phyloP scores from a whole-genome alignment of 1,284 basidiomycete species.

The Pseudozyma tsukubaensis region DNA sequence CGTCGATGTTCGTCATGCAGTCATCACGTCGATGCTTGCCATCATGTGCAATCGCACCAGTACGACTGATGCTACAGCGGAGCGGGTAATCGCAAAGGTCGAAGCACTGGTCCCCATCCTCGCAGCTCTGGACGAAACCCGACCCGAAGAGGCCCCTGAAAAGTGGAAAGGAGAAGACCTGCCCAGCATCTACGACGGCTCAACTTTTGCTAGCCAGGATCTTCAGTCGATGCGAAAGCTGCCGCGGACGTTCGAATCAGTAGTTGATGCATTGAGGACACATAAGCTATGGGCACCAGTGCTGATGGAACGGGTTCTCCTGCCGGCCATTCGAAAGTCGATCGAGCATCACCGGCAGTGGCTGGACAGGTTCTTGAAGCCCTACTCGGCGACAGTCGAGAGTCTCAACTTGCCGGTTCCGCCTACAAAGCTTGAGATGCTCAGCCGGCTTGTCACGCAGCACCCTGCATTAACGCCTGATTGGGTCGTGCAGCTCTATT shows the following conservation, averaged over 20 bases:
- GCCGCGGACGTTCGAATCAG: not conserved
- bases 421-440: constrained; percentile 2
- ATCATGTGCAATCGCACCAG: not conserved
- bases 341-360: constrained; percentile 6
- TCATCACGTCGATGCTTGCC: not conserved
- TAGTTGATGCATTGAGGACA: not conserved
- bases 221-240: not conserved
- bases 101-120: not conserved
- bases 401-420: constrained; percentile 3
- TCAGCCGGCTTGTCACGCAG: not conserved
- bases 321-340: constrained; percentile 2
- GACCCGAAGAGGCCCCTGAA: not conserved
- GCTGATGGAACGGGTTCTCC: not conserved
- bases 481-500: constrained; percentile 2
- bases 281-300: not conserved
- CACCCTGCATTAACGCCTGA: constrained; percentile 6
- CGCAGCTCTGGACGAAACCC: constrained; percentile 5
- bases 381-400: not conserved
- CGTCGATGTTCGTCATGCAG: constrained; percentile 2
- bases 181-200: not conserved
- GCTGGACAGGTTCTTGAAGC: constrained; percentile 1
- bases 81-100: not conserved
- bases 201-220: not conserved
- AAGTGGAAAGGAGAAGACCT: not conserved
- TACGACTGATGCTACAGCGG: not conserved